A percentile compares a stretch with the other conserved stretches of the same genome.
Evolutionary conservation across 495 filamentous ascomycete genomes (phyloP).

Genomic region (Xylaria cubensis): DNA sequence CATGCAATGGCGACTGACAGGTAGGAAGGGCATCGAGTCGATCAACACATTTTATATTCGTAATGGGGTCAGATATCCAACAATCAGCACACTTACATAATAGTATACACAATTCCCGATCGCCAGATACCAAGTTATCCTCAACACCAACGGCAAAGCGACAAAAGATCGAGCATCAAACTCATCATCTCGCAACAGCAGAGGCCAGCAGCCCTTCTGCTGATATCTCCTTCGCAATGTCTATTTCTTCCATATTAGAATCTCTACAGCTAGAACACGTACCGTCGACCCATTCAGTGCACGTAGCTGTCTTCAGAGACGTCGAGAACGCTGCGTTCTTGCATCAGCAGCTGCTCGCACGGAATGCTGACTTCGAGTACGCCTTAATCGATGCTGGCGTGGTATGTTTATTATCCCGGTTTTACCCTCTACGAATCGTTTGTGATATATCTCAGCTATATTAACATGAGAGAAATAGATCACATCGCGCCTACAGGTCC

Average conservation of each 20-base stretch:
- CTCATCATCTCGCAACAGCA: background rate
- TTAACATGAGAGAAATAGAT: slow-evolving; percentile 41
- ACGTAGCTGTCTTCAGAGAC: slow-evolving; percentile 75
- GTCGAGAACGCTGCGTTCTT: slow-evolving; percentile 79
- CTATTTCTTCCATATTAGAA: slow-evolving; percentile 37
- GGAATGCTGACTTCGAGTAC: slow-evolving; percentile 87
- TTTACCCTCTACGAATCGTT: background rate
- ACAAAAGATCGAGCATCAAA: slow-evolving; percentile 19
- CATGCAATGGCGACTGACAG: background rate
- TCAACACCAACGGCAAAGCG: slow-evolving; percentile 16
- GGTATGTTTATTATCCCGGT: slow-evolving; percentile 23
- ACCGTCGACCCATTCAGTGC: slow-evolving; percentile 66
- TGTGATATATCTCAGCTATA: slow-evolving; percentile 31
- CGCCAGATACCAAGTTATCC: background rate
- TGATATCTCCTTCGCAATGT: background rate
- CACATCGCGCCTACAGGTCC: slow-evolving; percentile 70
- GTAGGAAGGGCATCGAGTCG: background rate
- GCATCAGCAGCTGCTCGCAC: slow-evolving; percentile 77
- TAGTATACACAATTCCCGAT: background rate
- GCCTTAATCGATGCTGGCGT: slow-evolving; percentile 81
- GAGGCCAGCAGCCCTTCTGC: background rate
- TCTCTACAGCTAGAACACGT: slow-evolving; percentile 74
- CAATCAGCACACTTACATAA: background rate
- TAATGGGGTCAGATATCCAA: slow-evolving; percentile 7
- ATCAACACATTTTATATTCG: slow-evolving; percentile 1